Evolutionary conservation across 805 yeast genomes (phyloP), one percentile per base, ranked within the genome.

Genomic region (Candida easanensis): DNA sequence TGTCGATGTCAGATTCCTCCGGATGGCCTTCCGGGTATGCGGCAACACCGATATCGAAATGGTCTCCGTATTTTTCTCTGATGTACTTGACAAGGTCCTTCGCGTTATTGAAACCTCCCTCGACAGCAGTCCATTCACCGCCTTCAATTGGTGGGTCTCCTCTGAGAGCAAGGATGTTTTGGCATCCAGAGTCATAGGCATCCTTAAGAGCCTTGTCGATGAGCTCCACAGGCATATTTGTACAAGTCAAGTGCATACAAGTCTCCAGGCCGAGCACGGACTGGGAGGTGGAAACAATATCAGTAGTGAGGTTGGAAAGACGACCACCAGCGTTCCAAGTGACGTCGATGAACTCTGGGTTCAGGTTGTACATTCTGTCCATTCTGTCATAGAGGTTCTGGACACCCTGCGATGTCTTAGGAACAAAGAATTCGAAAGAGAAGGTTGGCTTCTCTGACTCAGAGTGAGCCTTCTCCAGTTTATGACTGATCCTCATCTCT

Each of bases 271-370:
- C 97, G 42, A 90, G 71, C 3, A 88, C 90, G 3, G 90, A 81
- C 54, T 90, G 96, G 1, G 97, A 79, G 3, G 95, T 88, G 53
- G 88, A 78, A 5, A 93, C 95, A 77, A 93, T 83, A 53, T 93
- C 98, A 27, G 89, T 84, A 19, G 99, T 89, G 50, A 89, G 69
- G 33, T 80, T 79, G 13, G 95, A 82, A 38, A 84, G 66, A 37
- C 95, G 75, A 5, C 98, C 98, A 32, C 99, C 99, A 3, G 99
- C 99, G 59, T 91, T 91, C 99, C 99, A 93, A 1, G 99, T 93
- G 50, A 93, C 86, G 61, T 93, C 99, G 46, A 93, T 82, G 64
- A 93, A 93, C 51, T 86, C 80, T 2, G 99, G 99, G 50, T 82
- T 82, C 56, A 88, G 72, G 51, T 86, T 88, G 64, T 87, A 88